Evolutionary conservation across 345 rosid species (phyloP).

Genomic region (Aethionema arabicum): DNA sequence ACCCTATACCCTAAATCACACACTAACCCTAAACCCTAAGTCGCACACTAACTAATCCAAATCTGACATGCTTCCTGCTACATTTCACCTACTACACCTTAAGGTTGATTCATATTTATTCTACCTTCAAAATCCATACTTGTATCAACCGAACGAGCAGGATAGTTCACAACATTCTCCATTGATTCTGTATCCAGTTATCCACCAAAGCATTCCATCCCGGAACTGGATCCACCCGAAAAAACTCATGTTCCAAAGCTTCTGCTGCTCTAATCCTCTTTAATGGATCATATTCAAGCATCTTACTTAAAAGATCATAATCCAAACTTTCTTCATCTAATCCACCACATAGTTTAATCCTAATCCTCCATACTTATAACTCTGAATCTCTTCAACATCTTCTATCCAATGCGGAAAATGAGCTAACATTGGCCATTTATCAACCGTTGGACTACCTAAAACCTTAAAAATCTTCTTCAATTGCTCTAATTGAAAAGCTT

Average conservation of each 20-base stretch:
- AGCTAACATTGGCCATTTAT: slow-evolving; percentile 89
- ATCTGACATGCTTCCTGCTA: slow-evolving; percentile 55
- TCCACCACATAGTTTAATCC: slow-evolving; percentile 71
- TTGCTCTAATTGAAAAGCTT: slow-evolving; percentile 94
- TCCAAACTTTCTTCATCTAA: slow-evolving; percentile 59
- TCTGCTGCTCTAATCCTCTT: slow-evolving; percentile 96
- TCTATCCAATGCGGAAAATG: slow-evolving; percentile 87
- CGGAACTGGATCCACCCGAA: slow-evolving; percentile 73
- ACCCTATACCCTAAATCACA: background rate
- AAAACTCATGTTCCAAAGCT: slow-evolving; percentile 92
- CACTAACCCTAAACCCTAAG: no score
- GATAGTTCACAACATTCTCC: slow-evolving; percentile 80
- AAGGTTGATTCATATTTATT: slow-evolving; percentile 78
- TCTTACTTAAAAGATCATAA: slow-evolving; percentile 80
- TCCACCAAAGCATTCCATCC: slow-evolving; percentile 89
- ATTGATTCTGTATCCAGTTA: slow-evolving; percentile 67
- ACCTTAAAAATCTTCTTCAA: slow-evolving; percentile 98
- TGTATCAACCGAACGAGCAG: slow-evolving; percentile 84
- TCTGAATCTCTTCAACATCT: slow-evolving; percentile 78
- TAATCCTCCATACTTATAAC: slow-evolving; percentile 65
- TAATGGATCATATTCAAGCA: slow-evolving; percentile 92
- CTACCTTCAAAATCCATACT: slow-evolving; percentile 97
- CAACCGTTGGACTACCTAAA: slow-evolving; percentile 88
- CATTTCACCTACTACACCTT: slow-evolving; percentile 46
- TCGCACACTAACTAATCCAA: slow-evolving; percentile 41